phyloP scores from a whole-genome alignment of 495 filamentous ascomycete genomes.

The Letharia columbiana region DNA sequence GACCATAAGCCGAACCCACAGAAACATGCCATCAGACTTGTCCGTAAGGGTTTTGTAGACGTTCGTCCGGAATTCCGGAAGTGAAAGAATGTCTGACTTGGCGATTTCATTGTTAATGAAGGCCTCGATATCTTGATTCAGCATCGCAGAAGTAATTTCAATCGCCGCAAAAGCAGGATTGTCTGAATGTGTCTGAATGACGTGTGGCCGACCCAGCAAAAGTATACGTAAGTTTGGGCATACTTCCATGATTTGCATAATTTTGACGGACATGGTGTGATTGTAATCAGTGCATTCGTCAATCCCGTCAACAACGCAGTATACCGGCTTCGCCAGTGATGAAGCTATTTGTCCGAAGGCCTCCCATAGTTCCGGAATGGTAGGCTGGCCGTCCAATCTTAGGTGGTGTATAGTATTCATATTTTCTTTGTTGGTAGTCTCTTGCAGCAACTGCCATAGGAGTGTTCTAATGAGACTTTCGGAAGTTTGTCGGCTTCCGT shows the following conservation, averaged over 20 bases:
- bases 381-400: not conserved
- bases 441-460: not conserved
- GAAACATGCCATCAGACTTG: constrained; percentile 1
- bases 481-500: not conserved
- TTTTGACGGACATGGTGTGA: not conserved
- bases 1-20: not conserved
- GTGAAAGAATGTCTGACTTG: not conserved
- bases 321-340: not conserved
- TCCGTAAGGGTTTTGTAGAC: not conserved
- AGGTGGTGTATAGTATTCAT: not conserved
- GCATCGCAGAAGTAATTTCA: not conserved
- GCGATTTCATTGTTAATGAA: not conserved
- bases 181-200: not conserved
- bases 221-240: not conserved
- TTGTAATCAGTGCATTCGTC: not conserved
- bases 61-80: not conserved
- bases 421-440: not conserved
- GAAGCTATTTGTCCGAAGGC: not conserved
- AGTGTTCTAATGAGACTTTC: not conserved
- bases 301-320: not conserved
- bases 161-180: not conserved
- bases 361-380: not conserved
- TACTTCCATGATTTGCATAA: not conserved
- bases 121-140: not conserved
- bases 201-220: not conserved